Conservation (phyloP, 83 land plant species). For the Diphasiastrum complanatum region DNA sequence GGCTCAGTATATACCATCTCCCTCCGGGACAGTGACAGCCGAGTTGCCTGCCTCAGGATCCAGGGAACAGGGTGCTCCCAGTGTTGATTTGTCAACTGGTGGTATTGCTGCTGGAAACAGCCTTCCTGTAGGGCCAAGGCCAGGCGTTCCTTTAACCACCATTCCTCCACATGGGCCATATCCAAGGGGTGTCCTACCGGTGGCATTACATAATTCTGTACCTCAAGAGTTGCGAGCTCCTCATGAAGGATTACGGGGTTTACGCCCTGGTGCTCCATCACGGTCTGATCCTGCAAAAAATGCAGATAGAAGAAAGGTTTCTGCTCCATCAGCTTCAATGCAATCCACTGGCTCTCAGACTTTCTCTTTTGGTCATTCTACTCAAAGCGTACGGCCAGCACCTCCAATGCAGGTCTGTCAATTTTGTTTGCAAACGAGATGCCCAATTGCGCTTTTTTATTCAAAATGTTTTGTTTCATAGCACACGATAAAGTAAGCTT, state of each 20-base stretch:
- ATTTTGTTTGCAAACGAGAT: neutral
- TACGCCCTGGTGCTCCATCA: conserved; percentile 21
- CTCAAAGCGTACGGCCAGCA: conserved; percentile 23
- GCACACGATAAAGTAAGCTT: neutral
- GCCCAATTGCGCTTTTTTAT: neutral
- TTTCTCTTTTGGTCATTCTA: conserved; percentile 21
- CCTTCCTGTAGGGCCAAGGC: conserved; percentile 21
- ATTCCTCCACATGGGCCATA: conserved; percentile 24
- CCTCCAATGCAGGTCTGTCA: conserved; percentile 33
- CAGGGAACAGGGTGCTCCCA: conserved; percentile 22
- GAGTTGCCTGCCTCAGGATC: conserved; percentile 22
- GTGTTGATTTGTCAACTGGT: conserved; percentile 17
- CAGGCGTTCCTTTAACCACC: conserved; percentile 23
- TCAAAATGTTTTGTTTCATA: neutral
- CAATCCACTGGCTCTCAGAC: conserved; percentile 22
- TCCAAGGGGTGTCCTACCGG: conserved; percentile 31
- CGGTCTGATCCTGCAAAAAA: conserved; percentile 32
- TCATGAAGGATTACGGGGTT: conserved; percentile 24
- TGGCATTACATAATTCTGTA: conserved; percentile 16
- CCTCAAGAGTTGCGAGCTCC: conserved; percentile 22
- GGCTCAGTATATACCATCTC: conserved; percentile 24
- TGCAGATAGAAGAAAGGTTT: conserved; percentile 27
- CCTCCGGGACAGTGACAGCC: conserved; percentile 4
- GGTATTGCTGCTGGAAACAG: conserved; percentile 11
- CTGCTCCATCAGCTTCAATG: conserved; percentile 16